Base-by-base conservation (phyloP, 331 rosid species). In the Malus hybrid region DNA sequence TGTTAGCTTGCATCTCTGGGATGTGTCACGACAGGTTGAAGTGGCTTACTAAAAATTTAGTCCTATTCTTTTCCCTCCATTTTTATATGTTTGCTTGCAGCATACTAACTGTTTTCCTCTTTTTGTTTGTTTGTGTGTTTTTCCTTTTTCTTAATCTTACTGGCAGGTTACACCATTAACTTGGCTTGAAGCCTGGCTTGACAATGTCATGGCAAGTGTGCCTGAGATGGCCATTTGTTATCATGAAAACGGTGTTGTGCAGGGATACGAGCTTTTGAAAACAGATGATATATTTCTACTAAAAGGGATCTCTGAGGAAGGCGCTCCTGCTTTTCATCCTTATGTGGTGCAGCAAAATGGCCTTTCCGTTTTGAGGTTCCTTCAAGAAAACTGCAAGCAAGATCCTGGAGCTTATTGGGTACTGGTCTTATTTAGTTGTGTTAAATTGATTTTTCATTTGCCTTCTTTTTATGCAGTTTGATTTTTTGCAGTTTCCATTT, bases 161-260 rank as follows among this genome's bases (percentile, higher is more conserved):
- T 82, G 64, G 39, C 79, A 93, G 98, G 96, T 93, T 79, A 90
- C 97, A 32, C 93, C 98, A 67, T 82, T 91, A 82, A 91, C 90
- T 64, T 93, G 98, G 98, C 97, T 93, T 84, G 98, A 93, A 83
- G 98, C 97, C 75, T 93, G 98, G 98, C 96, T 93, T 70, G 98
- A 93, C 82, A 93, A 93, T 86, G 89, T 93, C 86, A 93, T 93
- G 98, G 97, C 97, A 27, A 93, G 97, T 87, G 98, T 90, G 79
- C 98, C 96, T 29, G 97, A 93, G 84, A 85, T 93, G 85, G 98
- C 98, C 68, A 93, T 93, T 66, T 91, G 98, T 78, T 93, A 93
- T 86, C 98, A 93, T 78, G 85, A 72, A 80, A 87, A 93, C 79
- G 98, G 98, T 77, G 97, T 93, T 80, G 97, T 93, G 78, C 97